Evolutionary conservation across 1,139 yeast genomes (phyloP).

Genomic region (Nakaseomyces nivariensis): DNA sequence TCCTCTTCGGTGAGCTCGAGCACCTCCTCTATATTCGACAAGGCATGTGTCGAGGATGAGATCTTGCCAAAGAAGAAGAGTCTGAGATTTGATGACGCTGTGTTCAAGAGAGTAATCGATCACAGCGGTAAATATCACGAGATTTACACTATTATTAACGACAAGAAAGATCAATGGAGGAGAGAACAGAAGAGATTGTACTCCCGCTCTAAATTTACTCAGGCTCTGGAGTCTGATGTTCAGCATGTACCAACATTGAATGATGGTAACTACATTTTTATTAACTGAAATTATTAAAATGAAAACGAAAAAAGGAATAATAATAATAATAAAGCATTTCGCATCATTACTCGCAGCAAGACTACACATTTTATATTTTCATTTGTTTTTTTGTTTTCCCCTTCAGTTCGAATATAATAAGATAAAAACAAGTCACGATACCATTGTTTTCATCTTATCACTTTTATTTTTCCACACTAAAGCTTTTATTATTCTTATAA

Average conservation of each 20-base stretch:
- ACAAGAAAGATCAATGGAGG: conserved; percentile 6
- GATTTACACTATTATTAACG: conserved; percentile 16
- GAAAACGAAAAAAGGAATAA: too few species aligned
- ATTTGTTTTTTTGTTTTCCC: background rate
- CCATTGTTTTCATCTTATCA: too few species aligned
- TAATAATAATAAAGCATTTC: background rate
- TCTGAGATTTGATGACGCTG: conserved; percentile 15
- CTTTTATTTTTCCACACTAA: too few species aligned
- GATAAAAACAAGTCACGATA: too few species aligned
- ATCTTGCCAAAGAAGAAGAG: conserved; percentile 6
- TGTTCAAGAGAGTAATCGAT: conserved; percentile 20
- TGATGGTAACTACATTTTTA: background rate
- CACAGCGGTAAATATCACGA: conserved; percentile 15
- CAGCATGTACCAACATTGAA: background rate
- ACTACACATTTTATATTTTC: background rate
- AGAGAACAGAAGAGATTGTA: conserved; percentile 4
- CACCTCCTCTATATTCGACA: conserved; percentile 18
- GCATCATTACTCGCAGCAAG: too few species aligned
- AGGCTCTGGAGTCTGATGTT: background rate
- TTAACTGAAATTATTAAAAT: background rate
- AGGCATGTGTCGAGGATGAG: background rate
- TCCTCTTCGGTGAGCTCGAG: conserved; percentile 14
- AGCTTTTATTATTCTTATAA: background rate
- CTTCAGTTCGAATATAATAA: too few species aligned
- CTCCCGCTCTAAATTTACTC: conserved; percentile 1